Evolutionary conservation across 2,329 filamentous ascomycete species (phyloP).

Genomic region (Helminthosporium solani): DNA sequence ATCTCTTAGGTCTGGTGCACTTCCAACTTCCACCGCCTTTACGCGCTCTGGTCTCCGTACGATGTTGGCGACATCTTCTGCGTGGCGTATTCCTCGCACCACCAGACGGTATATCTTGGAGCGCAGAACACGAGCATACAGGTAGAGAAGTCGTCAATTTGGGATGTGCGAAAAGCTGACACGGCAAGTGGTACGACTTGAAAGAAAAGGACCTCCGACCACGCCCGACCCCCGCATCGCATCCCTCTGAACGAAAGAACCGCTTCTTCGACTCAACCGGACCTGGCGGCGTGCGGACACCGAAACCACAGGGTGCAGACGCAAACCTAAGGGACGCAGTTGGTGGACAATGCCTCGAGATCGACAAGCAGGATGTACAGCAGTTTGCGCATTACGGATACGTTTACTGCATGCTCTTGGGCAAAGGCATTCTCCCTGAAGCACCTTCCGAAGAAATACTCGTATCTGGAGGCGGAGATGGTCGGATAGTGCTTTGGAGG

Average conservation of each 20-base stretch:
- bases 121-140: slow-evolving; percentile 94
- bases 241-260: slow-evolving; percentile 76
- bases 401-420: slow-evolving; percentile 92
- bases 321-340: slow-evolving; percentile 50
- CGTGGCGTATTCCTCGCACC: slow-evolving; percentile 77
- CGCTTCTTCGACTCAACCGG: slow-evolving; percentile 92
- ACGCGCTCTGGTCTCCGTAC: slow-evolving; percentile 89
- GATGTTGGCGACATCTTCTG: slow-evolving; percentile 96
- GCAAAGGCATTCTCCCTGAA: slow-evolving; percentile 69
- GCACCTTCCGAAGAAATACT: slow-evolving; percentile 74
- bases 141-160: slow-evolving; percentile 31
- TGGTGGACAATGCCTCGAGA: slow-evolving; percentile 71
- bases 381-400: slow-evolving; percentile 96
- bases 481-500: slow-evolving; percentile 91
- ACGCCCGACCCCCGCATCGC: slow-evolving; percentile 63
- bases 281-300: slow-evolving; percentile 77
- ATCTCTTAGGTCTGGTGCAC: slow-evolving; percentile 72
- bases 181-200: slow-evolving; percentile 75
- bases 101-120: slow-evolving; percentile 84
- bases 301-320: slow-evolving; percentile 63
- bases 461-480: slow-evolving; percentile 89
- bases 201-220: slow-evolving; percentile 63
- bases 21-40: slow-evolving; percentile 70
- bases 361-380: slow-evolving; percentile 74
- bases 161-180: slow-evolving; percentile 7